These are phyloP conservation scores for Myrmaecium sp. DNA, from an alignment of 2,329 filamentous ascomycete species.

Conservation along the genomic window DNA sequence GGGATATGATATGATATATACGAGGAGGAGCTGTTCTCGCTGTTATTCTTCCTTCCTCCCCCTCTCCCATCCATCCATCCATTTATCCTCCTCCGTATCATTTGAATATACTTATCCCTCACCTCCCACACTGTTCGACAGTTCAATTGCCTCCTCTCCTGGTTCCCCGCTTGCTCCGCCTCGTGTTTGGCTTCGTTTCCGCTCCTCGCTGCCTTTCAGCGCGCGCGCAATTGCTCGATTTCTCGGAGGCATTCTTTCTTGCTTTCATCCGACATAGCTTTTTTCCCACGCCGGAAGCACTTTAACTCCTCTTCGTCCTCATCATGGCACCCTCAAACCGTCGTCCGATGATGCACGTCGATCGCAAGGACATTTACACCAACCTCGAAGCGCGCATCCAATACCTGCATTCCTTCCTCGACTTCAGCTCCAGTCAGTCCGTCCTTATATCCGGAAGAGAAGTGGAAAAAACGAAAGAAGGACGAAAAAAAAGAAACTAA, in stretches of 20 bases:
- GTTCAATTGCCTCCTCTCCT: too few species aligned
- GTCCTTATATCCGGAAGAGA: background rate
- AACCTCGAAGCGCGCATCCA: conserved; percentile 51
- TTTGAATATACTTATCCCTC: too few species aligned
- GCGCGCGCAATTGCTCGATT: too few species aligned
- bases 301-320: conserved; percentile 1
- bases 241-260: background rate
- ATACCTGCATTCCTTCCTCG: conserved; percentile 60
- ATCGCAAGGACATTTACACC: conserved; percentile 55
- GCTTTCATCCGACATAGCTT: background rate
- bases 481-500: conserved; percentile 3
- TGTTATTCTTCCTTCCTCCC: too few species aligned
- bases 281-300: background rate
- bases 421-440: conserved; percentile 50
- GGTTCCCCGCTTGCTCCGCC: too few species aligned
- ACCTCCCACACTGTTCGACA: too few species aligned
- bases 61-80: too few species aligned
- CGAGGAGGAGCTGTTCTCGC: too few species aligned
- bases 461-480: background rate
- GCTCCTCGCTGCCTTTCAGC: too few species aligned
- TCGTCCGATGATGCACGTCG: conserved; percentile 40
- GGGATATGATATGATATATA: too few species aligned
- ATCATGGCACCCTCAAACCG: conserved; percentile 4
- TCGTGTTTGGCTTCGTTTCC: too few species aligned
- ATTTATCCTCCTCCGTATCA: too few species aligned